Percentiles rank a stretch among this genome's conserved stretches.
Evolutionary conservation across 228 moss, liverwort and hornwort species (phyloP).

Genomic region (Sphagnum fallax): DNA sequence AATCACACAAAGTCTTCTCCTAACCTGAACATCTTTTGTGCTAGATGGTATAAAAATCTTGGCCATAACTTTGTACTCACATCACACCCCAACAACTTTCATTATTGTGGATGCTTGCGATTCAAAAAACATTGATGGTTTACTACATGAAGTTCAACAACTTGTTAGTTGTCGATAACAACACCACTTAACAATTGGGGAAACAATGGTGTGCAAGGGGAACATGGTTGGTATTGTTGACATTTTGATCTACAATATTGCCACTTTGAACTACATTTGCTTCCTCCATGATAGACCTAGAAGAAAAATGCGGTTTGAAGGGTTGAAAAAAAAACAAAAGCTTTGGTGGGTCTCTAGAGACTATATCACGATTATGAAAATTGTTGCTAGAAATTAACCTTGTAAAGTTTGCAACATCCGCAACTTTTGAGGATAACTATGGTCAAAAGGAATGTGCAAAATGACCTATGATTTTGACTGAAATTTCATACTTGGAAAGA

Average conservation of each 20-base stretch:
- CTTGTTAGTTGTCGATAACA: too few relatives aligned
- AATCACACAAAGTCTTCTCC: slow-evolving; percentile 67
- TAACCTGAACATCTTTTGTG: slow-evolving; percentile 83
- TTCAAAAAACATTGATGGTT: too few relatives aligned
- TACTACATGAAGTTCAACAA: too few relatives aligned
- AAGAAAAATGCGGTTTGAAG: slow-evolving; percentile 21
- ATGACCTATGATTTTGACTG: not conserved
- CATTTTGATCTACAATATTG: too few relatives aligned
- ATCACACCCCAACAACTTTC: too few relatives aligned
- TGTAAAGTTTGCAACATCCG: too few relatives aligned
- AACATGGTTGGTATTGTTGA: not conserved
- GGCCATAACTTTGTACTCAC: slow-evolving; percentile 23
- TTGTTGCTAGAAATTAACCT: too few relatives aligned
- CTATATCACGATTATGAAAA: too few relatives aligned
- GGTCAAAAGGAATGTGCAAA: not conserved
- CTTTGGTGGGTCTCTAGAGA: too few relatives aligned
- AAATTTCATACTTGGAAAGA: not conserved
- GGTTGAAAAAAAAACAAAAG: slow-evolving; percentile 21
- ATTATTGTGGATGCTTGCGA: too few relatives aligned
- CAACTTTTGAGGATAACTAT: not conserved
- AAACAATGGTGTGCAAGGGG: slow-evolving; percentile 26
- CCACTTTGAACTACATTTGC: too few relatives aligned
- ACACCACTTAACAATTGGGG: too few relatives aligned
- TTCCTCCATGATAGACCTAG: slow-evolving; percentile 10
- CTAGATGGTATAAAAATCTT: slow-evolving; percentile 76